Evolutionary conservation across 495 filamentous ascomycete species (phyloP), one percentile per base, ranked within the genome.

Genomic region (Aspergillus leporis): DNA sequence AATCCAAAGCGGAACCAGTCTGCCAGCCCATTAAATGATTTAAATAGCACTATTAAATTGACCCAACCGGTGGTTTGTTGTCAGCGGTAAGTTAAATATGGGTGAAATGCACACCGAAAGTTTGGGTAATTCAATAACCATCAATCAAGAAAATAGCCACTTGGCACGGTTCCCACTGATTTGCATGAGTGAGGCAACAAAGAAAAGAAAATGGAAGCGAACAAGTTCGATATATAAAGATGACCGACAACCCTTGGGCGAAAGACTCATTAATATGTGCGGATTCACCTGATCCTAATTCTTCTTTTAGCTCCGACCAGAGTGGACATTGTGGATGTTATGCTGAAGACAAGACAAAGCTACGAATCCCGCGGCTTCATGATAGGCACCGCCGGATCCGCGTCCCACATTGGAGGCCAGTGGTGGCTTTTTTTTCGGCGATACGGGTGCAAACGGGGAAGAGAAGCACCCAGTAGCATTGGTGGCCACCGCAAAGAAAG

Each of bases 361-460:
- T 58, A 53, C 64, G 53, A 51, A 60, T 53, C 56, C 61, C 59
- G 60, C 55, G 55, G 58, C 55, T 53, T 60, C 53, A 63, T 66
- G 64, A 70, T 66, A 66, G 65, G 64, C 62, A 70, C 65, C 65
- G 67, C 67, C 61, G 58, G 62, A 65, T 70, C 67, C 67, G 67
- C 67, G 67, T 70, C 67, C 67, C 67, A 67, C 67, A 61, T 47
- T 56, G 59, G 53, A 46, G 51, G 51, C 51, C 51, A 53, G 32
- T 34, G 18, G 51, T 51, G 23, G 16, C 48, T 32, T 51, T 51
- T 51, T 50, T 51, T 51, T 51, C 43, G 43, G 43, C 43, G 43
- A 47, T 34, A 49, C 64, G 64, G 64, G 64, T 63, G 61, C 50
- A 61, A 63, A 66, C 64, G 64, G 64, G 56, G 59, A 51, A 58